phyloP scores from a whole-genome alignment of 768 basidiomycete species.

The Kwoniella pini region DNA sequence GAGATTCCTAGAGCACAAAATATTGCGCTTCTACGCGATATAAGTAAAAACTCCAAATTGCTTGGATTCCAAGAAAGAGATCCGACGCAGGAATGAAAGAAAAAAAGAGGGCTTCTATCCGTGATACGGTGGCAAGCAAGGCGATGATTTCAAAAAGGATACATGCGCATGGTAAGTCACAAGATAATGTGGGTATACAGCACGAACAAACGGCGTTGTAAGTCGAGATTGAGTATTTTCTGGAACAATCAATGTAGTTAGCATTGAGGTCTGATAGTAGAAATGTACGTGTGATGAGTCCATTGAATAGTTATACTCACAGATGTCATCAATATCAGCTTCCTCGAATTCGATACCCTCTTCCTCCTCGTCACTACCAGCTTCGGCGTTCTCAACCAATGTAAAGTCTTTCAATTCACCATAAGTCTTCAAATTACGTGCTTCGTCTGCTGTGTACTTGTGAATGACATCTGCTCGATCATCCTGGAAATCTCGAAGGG shows the following conservation, averaged over 20 bases:
- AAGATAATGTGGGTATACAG: not conserved
- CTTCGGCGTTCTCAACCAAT: constrained; percentile 78
- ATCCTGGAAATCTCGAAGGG: constrained; percentile 97
- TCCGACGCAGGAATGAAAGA: no score
- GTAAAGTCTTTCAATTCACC: constrained; percentile 95
- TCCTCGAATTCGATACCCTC: constrained; percentile 55
- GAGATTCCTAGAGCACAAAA: no score
- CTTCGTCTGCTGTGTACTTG: constrained; percentile 95
- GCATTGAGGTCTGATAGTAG: not conserved
- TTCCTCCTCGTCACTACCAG: constrained; percentile 46
- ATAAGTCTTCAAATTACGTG: constrained; percentile 81
- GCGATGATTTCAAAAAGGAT: not conserved
- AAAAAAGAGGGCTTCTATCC: no score
- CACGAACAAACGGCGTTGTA: not conserved
- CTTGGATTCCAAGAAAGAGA: no score
- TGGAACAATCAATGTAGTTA: not conserved
- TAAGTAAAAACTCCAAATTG: no score
- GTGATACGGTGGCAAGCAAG: no score
- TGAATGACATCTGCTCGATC: constrained; percentile 99
- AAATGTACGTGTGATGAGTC: not conserved
- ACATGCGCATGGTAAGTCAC: constrained; percentile 1
- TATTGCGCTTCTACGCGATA: no score
- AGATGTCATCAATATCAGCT: constrained; percentile 54
- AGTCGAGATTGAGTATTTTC: not conserved
- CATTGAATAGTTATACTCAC: constrained; percentile 21